phyloP scores from a whole-genome alignment of 2,329 filamentous ascomycete species.

The Hansfordia pulvinata region DNA sequence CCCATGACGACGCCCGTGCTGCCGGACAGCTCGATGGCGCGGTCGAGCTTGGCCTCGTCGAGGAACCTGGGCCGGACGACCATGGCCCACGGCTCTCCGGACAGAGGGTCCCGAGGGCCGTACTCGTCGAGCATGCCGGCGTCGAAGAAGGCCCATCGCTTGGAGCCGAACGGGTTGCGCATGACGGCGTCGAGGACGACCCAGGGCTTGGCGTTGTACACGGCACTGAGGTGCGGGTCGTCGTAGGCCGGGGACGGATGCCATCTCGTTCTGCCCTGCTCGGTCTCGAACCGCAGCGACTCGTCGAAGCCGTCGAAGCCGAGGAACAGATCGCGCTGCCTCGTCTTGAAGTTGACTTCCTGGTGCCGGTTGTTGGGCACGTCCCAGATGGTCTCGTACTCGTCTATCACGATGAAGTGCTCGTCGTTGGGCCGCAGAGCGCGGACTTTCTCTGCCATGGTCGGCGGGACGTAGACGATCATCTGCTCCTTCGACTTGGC shows the following conservation, averaged over 20 bases:
- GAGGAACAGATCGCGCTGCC: background rate
- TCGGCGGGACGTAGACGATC: no score
- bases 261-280: no score
- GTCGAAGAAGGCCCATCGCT: background rate
- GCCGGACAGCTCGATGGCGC: background rate
- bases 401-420: background rate
- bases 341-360: background rate
- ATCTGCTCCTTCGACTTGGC: no score
- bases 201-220: slow-evolving; percentile 1
- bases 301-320: no score
- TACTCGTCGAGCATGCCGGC: background rate
- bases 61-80: background rate
- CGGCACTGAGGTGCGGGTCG: background rate
- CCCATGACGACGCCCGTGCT: slow-evolving; percentile 2
- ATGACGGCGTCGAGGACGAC: background rate
- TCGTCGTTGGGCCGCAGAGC: background rate
- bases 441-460: background rate
- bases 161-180: background rate
- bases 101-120: no score
- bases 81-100: no score
- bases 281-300: no score
- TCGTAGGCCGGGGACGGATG: no score
- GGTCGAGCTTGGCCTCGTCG: slow-evolving; percentile 1
- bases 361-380: slow-evolving; percentile 1
- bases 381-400: background rate